phyloP scores from a whole-genome alignment of 495 filamentous ascomycete genomes.

The Penicillium canescens region DNA sequence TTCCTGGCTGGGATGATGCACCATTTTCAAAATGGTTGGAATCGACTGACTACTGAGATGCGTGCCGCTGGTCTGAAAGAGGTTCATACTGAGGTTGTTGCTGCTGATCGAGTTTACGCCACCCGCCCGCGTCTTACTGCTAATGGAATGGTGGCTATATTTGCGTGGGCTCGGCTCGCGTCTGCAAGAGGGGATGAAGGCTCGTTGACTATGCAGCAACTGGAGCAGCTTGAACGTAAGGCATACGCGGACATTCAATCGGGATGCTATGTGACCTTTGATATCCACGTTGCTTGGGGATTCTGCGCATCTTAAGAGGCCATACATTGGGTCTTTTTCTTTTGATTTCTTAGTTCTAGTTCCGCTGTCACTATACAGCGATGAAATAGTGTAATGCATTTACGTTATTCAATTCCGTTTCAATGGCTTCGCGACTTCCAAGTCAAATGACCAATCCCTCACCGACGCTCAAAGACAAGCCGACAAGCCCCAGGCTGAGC shows the following conservation, averaged over 20 bases:
- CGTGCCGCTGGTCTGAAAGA: neutral
- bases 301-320: neutral
- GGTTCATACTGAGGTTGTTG: neutral
- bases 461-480: constrained; percentile 2
- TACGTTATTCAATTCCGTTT: too few species aligned
- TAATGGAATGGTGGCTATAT: constrained; percentile 12
- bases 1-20: constrained; percentile 4
- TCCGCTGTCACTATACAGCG: neutral
- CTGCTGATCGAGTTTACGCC: neutral
- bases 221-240: constrained; percentile 13
- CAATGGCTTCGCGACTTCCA: too few species aligned
- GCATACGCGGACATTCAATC: constrained; percentile 13
- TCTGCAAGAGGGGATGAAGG: constrained; percentile 5
- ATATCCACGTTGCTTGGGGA: constrained; percentile 5
- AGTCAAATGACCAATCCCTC: too few species aligned
- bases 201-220: neutral
- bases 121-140: neutral
- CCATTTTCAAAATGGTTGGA: neutral
- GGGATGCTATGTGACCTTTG: constrained; percentile 15
- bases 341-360: neutral
- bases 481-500: constrained; percentile 22
- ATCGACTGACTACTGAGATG: neutral
- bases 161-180: constrained; percentile 11
- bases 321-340: too few species aligned
- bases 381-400: too few species aligned